Percentiles rank a stretch among this genome's conserved stretches.
Conservation (phyloP, 768 basidiomycete genomes). For the Suillus bovinus region DNA sequence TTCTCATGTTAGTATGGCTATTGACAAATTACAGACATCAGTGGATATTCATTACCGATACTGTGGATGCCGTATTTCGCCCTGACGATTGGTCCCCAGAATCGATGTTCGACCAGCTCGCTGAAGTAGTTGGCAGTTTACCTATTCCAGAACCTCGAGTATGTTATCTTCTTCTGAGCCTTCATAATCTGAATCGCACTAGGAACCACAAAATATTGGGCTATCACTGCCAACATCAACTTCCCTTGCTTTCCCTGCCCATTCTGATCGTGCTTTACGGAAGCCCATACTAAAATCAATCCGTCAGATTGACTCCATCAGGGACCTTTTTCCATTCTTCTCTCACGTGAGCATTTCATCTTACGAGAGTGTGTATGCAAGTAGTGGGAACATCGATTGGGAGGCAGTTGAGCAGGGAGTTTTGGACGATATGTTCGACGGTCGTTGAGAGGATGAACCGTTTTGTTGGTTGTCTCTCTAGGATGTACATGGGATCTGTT, state of each 20-base stretch:
- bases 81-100: conserved; percentile 83
- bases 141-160: conserved; percentile 45
- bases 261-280: conserved; percentile 55
- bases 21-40: conserved; percentile 63
- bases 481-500: conserved; percentile 14
- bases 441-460: conserved; percentile 40
- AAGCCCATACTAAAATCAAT: conserved; percentile 70
- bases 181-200: background rate
- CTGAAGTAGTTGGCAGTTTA: conserved; percentile 76
- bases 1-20: background rate
- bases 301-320: conserved; percentile 79
- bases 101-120: conserved; percentile 88
- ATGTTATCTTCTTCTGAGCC: conserved; percentile 1
- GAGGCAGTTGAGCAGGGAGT: conserved; percentile 81
- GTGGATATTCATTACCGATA: conserved; percentile 99
- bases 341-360: conserved; percentile 83
- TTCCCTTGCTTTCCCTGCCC: conserved; percentile 26
- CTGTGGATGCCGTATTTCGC: conserved; percentile 90
- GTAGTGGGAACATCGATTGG: conserved; percentile 85
- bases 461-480: conserved; percentile 3
- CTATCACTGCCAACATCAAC: conserved; percentile 22
- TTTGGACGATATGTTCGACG: conserved; percentile 89
- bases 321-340: conserved; percentile 89
- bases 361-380: conserved; percentile 89
- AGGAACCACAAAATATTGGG: conserved; percentile 30